A percentile compares a stretch with the other conserved stretches of the same genome.
Conservation (phyloP, 2,329 filamentous ascomycete genomes). For the Acrocalymma vagum region DNA sequence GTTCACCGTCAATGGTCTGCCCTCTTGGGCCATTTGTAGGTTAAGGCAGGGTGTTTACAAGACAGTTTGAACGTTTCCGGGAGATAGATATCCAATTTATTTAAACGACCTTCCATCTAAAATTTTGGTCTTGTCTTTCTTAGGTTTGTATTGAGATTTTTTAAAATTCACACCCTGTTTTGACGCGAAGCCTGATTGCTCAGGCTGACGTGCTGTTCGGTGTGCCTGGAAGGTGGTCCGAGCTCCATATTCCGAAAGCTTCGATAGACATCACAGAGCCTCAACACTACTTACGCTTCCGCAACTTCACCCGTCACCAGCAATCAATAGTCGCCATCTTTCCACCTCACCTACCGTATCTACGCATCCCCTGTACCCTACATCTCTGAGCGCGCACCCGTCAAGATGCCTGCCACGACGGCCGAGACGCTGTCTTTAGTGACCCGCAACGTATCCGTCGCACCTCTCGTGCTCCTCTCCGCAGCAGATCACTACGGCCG, state of each 20-base stretch:
- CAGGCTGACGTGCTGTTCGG: constrained; percentile 24
- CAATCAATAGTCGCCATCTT: constrained; percentile 15
- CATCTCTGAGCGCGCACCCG: constrained; percentile 17
- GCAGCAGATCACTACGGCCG: constrained; percentile 98
- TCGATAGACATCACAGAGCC: constrained; percentile 43
- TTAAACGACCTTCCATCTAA: no score
- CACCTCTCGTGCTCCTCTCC: constrained; percentile 95
- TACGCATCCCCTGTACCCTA: constrained; percentile 7
- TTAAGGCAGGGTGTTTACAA: no score
- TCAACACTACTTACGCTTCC: constrained; percentile 42
- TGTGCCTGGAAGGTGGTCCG: constrained; percentile 14
- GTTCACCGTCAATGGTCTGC: no score
- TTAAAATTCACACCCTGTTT: no score
- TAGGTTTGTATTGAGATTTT: no score
- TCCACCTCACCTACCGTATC: constrained; percentile 12
- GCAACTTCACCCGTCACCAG: constrained; percentile 23
- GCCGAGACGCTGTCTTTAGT: constrained; percentile 96
- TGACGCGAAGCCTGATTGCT: no score
- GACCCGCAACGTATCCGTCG: constrained; percentile 93
- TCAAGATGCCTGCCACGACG: constrained; percentile 89
- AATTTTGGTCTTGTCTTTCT: no score
- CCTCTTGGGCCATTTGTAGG: no score
- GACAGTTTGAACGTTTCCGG: no score
- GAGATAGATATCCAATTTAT: no score
- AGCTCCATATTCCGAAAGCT: constrained; percentile 36